Evolutionary conservation across 352 stramenopile species (phyloP).

Genomic region (Globisporangium mamillatum): DNA sequence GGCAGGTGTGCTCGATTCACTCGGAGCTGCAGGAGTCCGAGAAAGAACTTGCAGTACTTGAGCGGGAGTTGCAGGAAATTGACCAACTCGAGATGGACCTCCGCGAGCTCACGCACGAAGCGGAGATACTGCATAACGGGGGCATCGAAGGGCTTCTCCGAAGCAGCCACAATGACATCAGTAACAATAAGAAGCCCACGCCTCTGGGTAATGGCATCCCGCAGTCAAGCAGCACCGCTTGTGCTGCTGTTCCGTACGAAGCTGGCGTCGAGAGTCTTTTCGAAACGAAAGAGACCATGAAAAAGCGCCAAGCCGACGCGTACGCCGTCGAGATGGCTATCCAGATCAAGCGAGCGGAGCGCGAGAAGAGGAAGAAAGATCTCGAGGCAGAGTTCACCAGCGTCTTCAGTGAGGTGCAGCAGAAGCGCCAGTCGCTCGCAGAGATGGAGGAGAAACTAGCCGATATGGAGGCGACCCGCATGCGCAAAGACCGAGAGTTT

Average conservation of each 20-base stretch:
- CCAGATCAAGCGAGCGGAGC: slow-evolving; percentile 90
- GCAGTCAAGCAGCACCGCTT: slow-evolving; percentile 11
- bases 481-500: slow-evolving; percentile 93
- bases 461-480: slow-evolving; percentile 91
- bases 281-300: slow-evolving; percentile 41
- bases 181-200: slow-evolving; percentile 19
- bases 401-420: slow-evolving; percentile 88
- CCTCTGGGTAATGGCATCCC: slow-evolving; percentile 56
- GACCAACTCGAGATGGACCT: slow-evolving; percentile 91
- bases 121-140: slow-evolving; percentile 73
- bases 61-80: slow-evolving; percentile 91
- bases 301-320: slow-evolving; percentile 68
- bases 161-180: slow-evolving; percentile 19
- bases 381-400: slow-evolving; percentile 90
- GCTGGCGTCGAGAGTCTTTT: slow-evolving; percentile 44
- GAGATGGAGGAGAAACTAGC: slow-evolving; percentile 83
- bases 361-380: slow-evolving; percentile 90
- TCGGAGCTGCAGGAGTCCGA: slow-evolving; percentile 89
- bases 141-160: slow-evolving; percentile 54
- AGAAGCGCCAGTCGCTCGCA: slow-evolving; percentile 80
- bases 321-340: slow-evolving; percentile 93
- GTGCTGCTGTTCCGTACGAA: slow-evolving; percentile 34
- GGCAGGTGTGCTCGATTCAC: slow-evolving; percentile 88
- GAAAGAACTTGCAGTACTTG: slow-evolving; percentile 87
- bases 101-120: slow-evolving; percentile 89